A percentile compares a stretch with the other conserved stretches of the same genome.
These are phyloP conservation scores for Verticillium albo-atrum DNA, from an alignment of 2,329 filamentous ascomycete species.

Conservation along the genomic window DNA sequence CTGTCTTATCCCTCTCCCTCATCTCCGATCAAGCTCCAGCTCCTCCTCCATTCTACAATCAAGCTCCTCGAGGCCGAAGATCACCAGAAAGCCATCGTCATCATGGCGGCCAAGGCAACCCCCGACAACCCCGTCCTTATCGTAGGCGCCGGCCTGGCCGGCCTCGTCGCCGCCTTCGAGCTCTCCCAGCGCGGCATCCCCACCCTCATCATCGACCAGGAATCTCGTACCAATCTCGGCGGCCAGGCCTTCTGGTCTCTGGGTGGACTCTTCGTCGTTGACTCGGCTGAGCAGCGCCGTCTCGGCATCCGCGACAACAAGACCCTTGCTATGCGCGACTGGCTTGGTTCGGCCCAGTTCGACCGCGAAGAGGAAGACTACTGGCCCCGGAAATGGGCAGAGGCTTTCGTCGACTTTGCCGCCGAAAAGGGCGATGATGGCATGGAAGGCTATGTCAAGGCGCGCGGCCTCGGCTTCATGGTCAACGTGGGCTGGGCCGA, in stretches of 20 bases:
- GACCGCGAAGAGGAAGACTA: constrained; percentile 51
- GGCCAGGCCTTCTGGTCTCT: constrained; percentile 63
- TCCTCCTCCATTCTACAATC: background rate
- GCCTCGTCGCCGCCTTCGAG: constrained; percentile 56
- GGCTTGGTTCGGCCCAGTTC: constrained; percentile 53
- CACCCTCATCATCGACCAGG: constrained; percentile 52
- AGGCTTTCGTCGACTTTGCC: constrained; percentile 60
- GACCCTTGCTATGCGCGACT: constrained; percentile 54
- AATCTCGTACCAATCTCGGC: constrained; percentile 50
- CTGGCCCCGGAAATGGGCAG: constrained; percentile 59
- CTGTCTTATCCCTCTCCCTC: background rate
- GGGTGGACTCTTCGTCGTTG: constrained; percentile 55
- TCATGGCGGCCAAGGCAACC: background rate
- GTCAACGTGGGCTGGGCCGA: constrained; percentile 58
- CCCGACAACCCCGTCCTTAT: constrained; percentile 43
- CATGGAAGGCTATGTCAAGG: constrained; percentile 54
- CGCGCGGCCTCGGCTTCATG: constrained; percentile 46
- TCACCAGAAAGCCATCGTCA: background rate
- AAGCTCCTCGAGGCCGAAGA: background rate
- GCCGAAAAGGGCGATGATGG: constrained; percentile 51
- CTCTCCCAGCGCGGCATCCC: constrained; percentile 45
- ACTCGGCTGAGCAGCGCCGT: constrained; percentile 52
- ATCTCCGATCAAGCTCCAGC: background rate
- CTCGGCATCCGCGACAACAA: constrained; percentile 55
- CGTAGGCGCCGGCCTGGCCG: constrained; percentile 52